These are phyloP conservation scores for Fusarium sp. DNA, from an alignment of 2,329 filamentous ascomycete genomes.

Conservation along the genomic window DNA sequence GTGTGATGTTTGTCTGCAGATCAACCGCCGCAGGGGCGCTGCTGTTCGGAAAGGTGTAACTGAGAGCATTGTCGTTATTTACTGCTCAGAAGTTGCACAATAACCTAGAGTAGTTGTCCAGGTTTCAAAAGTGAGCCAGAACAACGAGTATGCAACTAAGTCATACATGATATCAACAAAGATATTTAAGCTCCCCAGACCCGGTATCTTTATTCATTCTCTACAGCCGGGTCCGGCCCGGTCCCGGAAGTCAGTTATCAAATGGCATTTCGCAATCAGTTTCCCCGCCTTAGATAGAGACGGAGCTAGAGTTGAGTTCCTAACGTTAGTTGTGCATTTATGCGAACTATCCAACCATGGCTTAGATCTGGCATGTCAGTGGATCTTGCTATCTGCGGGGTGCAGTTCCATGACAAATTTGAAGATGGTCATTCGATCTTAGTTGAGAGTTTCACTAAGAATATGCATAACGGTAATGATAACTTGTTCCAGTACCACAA, in stretches of 20 bases:
- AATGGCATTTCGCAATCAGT: constrained; percentile 17
- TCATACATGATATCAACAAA: not conserved
- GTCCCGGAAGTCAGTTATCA: constrained; percentile 29
- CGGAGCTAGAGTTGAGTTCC: constrained; percentile 12
- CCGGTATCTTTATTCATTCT: constrained; percentile 12
- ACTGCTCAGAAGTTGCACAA: not conserved
- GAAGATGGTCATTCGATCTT: constrained; percentile 9
- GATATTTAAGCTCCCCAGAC: not conserved
- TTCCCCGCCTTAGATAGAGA: constrained; percentile 27
- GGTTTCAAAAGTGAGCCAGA: not conserved
- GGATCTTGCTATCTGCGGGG: constrained; percentile 31
- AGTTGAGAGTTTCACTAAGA: constrained; percentile 6
- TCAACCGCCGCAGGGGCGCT: constrained; percentile 26
- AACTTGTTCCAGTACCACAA: not conserved
- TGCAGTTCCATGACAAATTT: constrained; percentile 31
- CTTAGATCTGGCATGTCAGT: constrained; percentile 2
- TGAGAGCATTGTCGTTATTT: constrained; percentile 32
- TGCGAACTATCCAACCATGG: constrained; percentile 21
- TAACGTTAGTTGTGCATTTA: constrained; percentile 1
- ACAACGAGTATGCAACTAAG: not conserved
- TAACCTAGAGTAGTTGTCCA: not conserved
- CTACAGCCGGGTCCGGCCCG: not conserved
- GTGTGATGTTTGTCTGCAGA: constrained; percentile 26
- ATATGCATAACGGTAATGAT: not conserved
- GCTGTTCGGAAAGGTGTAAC: constrained; percentile 16